Evolutionary conservation across 2,329 filamentous ascomycete genomes (phyloP), one percentile per base, ranked within the genome.

Genomic region (Phialophora macrospora): DNA sequence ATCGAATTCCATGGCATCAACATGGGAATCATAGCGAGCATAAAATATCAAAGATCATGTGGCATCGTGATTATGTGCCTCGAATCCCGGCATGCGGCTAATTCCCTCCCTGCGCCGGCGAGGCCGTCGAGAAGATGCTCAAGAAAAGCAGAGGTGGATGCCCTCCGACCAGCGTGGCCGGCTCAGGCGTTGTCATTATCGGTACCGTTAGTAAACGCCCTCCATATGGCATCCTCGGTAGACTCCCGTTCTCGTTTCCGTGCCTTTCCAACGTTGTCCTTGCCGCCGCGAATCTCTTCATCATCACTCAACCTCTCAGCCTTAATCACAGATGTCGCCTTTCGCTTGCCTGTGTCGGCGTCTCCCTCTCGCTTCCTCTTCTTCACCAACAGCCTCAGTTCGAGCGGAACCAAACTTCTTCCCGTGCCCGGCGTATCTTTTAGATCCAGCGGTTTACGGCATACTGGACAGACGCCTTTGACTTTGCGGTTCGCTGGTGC

Each of bases 381-480:
- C 41, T 58, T 54, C 38, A 64, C 55, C 59, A 72, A 41, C 30
- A 68, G 55, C 46, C 70, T 72, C 56, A 72, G 61, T 48, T 70
- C 67, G 4, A 73, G 62, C 7, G 68, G 69, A 24, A 73, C 62
- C 11, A 73, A 59, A 26, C 62, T 67, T 32, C 68, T 60, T 9
- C 58, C 65, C 0, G 56, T 71, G 0, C 79, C 79, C 4, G 75
- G 68, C 1, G 61, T 66, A 61, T 81, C 80, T 17, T 73, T 75
- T 46, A 74, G 71, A 1, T 78, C 71, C 5, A 82, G 73, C 5
- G 72, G 71, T 70, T 80, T 80, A 26, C 80, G 77, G 64, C 80
- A 82, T 1, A 81, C 78, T 3, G 80, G 80, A 67, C 80, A 82
- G 22, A 76, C 77, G 4, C 79, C 80, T 56, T 76, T 74, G 1